A percentile compares a stretch with the other conserved stretches of the same genome.
These are phyloP conservation scores for Flaveria linearis DNA, from an alignment of 129 eudicot genomes.

Conservation along the genomic window DNA sequence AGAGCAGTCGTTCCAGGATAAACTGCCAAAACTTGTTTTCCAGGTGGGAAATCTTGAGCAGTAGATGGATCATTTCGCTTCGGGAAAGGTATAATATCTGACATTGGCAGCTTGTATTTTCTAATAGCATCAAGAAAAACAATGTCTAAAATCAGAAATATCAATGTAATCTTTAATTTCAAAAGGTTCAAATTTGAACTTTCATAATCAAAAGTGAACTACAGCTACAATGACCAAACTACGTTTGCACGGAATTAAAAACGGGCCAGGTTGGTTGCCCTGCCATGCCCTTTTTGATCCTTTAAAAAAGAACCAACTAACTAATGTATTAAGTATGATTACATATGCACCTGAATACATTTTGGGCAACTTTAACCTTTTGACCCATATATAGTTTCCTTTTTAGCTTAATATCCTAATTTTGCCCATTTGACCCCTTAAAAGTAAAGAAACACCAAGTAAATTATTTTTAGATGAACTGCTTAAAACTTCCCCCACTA, in stretches of 20 bases:
- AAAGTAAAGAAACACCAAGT: not conserved
- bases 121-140: slow-evolving; percentile 34
- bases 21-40: slow-evolving; percentile 88
- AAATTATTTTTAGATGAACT: not conserved
- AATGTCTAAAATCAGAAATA: slow-evolving; percentile 4
- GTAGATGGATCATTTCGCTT: slow-evolving; percentile 71
- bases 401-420: not conserved
- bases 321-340: not conserved
- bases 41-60: slow-evolving; percentile 71
- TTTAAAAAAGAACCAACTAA: not conserved
- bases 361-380: not conserved
- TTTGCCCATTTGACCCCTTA: not conserved
- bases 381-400: not conserved
- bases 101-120: slow-evolving; percentile 78
- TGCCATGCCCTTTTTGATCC: not conserved
- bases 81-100: slow-evolving; percentile 84
- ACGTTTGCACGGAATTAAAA: not conserved
- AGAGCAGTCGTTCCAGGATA: slow-evolving; percentile 92
- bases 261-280: not conserved
- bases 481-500: not conserved
- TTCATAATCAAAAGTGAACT: not conserved
- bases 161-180: not conserved
- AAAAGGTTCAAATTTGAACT: slow-evolving; percentile 9
- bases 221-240: not conserved
- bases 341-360: not conserved